phyloP scores from a whole-genome alignment of 2,329 filamentous ascomycete genomes.

The Calonectria pseudoreteaudii region DNA sequence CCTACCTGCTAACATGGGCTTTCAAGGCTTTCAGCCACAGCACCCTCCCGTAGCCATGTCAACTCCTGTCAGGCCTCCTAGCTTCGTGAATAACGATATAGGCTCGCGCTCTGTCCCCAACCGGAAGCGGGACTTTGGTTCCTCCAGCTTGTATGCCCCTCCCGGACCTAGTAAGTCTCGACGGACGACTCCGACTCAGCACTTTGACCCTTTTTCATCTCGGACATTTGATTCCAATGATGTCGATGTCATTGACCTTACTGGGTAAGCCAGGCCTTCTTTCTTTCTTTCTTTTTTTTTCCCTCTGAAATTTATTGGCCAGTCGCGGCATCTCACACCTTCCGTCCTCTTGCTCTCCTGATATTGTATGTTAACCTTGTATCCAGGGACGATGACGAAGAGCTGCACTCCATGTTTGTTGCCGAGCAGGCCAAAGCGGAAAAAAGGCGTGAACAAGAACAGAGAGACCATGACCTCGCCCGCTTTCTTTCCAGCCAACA shows the following conservation, averaged over 20 bases:
- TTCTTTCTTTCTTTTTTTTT: too few species aligned
- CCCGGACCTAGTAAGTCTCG: constrained; percentile 47
- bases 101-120: constrained; percentile 39
- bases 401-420: constrained; percentile 43
- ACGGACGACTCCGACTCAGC: constrained; percentile 43
- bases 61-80: constrained; percentile 25
- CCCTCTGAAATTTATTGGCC: not conserved
- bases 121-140: constrained; percentile 45
- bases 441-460: constrained; percentile 46
- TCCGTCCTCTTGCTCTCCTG: not conserved
- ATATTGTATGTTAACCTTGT: not conserved
- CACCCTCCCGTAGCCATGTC: constrained; percentile 33
- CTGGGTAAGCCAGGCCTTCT: constrained; percentile 49
- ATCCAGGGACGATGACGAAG: constrained; percentile 49
- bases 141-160: constrained; percentile 28
- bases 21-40: constrained; percentile 19
- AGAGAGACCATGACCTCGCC: constrained; percentile 45
- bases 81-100: constrained; percentile 22
- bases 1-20: constrained; percentile 24
- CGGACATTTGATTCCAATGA: constrained; percentile 16
- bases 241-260: constrained; percentile 55
- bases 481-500: constrained; percentile 41
- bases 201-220: constrained; percentile 20
- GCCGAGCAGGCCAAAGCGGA: constrained; percentile 51
- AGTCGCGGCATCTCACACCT: not conserved